Evolutionary conservation across 345 rosid species (phyloP).

Genomic region (Populus pruinosa): DNA sequence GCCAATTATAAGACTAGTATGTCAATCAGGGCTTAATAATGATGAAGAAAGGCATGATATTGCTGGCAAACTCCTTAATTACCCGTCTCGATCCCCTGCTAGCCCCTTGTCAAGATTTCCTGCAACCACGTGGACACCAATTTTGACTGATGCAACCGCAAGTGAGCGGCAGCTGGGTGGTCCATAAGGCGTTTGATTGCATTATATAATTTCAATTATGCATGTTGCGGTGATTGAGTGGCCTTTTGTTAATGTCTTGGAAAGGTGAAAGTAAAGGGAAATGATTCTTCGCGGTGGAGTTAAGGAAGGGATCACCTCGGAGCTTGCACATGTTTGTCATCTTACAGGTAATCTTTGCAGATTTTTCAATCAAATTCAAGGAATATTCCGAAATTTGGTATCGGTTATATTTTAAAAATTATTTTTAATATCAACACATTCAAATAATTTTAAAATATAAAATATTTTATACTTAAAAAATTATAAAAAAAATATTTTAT

Average conservation of each 20-base stretch:
- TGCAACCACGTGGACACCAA: not conserved
- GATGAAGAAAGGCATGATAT: not conserved
- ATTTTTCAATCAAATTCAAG: not conserved
- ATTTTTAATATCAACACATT: no score
- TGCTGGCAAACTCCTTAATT: not conserved
- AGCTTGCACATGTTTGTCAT: not conserved
- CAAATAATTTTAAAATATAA: no score
- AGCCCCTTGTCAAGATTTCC: not conserved
- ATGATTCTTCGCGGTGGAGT: not conserved
- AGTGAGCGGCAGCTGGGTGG: no score
- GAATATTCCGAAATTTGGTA: no score
- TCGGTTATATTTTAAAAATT: no score
- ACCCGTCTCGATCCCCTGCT: not conserved
- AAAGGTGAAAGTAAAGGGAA: not conserved
- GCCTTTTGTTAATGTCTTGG: conserved; percentile 2
- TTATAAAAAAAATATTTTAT: no score
- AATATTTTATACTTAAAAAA: no score
- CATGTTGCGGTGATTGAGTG: not conserved
- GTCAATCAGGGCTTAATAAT: not conserved
- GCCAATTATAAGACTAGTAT: not conserved
- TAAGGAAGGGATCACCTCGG: not conserved
- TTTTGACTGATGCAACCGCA: no score
- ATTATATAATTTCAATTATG: not conserved
- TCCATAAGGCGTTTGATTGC: not conserved
- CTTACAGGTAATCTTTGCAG: not conserved